Evolutionary conservation across 2,329 filamentous ascomycete species (phyloP).

Genomic region (Clarireedia monteithiana): DNA sequence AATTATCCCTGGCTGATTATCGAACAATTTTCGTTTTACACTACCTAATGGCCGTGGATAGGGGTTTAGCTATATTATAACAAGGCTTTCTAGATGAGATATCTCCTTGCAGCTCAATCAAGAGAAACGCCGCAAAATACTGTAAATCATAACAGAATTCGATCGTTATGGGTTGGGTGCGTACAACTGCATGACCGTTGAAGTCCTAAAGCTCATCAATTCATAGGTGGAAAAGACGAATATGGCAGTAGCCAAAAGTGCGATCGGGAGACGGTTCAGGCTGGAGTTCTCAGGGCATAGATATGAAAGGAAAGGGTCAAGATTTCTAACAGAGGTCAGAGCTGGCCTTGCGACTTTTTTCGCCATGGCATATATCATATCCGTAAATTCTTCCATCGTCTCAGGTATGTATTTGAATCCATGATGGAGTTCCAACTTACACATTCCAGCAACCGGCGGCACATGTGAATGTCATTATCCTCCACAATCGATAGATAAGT

Average conservation of each 20-base stretch:
- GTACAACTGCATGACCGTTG: conserved; percentile 10
- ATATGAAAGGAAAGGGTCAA: conserved; percentile 47
- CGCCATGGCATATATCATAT: conserved; percentile 68
- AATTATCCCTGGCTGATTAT: background rate
- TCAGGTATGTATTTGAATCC: conserved; percentile 8
- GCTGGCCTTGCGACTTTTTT: conserved; percentile 70
- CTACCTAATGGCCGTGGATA: background rate
- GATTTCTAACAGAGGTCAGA: conserved; percentile 77
- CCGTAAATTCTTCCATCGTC: conserved; percentile 45
- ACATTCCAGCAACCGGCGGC: conserved; percentile 14
- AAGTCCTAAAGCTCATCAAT: conserved; percentile 21
- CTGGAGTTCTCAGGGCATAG: conserved; percentile 75
- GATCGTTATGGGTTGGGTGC: conserved; percentile 26
- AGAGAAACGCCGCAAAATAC: background rate
- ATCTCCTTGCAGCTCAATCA: background rate
- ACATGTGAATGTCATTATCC: conserved; percentile 13
- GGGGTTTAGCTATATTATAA: background rate
- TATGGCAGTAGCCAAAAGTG: conserved; percentile 49
- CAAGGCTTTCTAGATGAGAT: background rate
- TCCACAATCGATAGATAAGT: conserved; percentile 10
- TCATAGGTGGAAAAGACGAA: conserved; percentile 49
- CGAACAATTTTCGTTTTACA: background rate
- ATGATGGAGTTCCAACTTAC: background rate
- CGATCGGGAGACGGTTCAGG: conserved; percentile 66
- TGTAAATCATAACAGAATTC: background rate